phyloP scores from a whole-genome alignment of 73 alveolate genomes.

The Effrenium voratum region DNA sequence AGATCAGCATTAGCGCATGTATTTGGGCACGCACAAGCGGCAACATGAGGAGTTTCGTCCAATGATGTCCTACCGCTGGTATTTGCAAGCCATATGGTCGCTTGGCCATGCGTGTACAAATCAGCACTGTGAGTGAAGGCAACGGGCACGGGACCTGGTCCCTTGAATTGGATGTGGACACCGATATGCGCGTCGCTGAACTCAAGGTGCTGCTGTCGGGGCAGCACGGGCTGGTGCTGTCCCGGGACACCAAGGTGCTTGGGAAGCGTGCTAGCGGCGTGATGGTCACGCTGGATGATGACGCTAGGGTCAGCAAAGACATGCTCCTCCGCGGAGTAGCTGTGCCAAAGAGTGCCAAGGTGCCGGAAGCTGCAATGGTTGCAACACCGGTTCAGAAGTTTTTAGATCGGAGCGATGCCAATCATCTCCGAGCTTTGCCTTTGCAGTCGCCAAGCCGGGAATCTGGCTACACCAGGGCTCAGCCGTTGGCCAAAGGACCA shows the following conservation, averaged over 20 bases:
- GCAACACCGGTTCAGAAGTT: slow-evolving; percentile 51
- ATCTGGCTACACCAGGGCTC: no score
- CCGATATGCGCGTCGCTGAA: background rate
- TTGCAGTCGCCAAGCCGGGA: no score
- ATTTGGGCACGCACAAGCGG: no score
- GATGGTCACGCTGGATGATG: slow-evolving; percentile 49
- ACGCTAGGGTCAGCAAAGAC: slow-evolving; percentile 15
- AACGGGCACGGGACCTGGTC: background rate
- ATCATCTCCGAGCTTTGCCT: no score
- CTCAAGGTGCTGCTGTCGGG: background rate
- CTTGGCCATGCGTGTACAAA: no score
- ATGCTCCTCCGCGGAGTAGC: slow-evolving; percentile 23
- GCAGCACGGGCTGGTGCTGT: background rate
- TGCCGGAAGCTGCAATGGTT: background rate
- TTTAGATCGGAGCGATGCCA: background rate
- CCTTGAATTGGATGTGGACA: slow-evolving; percentile 23
- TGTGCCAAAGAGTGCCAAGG: background rate
- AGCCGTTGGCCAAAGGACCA: background rate
- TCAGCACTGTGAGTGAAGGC: slow-evolving; percentile 12
- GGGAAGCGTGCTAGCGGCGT: slow-evolving; percentile 31
- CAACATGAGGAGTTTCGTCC: no score
- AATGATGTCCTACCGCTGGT: no score
- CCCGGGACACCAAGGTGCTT: background rate
- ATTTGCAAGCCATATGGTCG: no score
- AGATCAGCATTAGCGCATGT: no score